Base-by-base conservation (phyloP, 2,329 filamentous ascomycete genomes). In the Hymenoscyphus repandus region DNA sequence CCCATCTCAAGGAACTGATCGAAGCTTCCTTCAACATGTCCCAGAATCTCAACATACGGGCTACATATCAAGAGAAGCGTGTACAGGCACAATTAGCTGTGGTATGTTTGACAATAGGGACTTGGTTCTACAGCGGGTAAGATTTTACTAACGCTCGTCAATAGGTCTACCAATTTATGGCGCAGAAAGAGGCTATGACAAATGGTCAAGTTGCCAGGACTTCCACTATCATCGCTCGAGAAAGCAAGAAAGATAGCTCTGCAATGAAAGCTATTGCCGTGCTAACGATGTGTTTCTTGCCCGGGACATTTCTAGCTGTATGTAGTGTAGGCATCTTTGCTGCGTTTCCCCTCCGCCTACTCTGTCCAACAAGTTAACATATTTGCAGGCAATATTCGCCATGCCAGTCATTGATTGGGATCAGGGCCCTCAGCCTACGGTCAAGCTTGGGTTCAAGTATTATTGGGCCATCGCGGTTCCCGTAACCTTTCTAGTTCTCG, bases 261-360 rank as follows among this genome's bases (percentile, higher is more conserved):
- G 63, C 65, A 6, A 70, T 72, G 67, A 66, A 68, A 46, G 66
- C 66, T 5, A 66, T 72, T 12, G 68, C 70, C 1, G 58, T 69
- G 2, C 59, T 72, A 51, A 72, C 68, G 30, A 69, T 72, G 58
- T 50, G 66, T 3, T 72, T 72, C 51, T 64, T 71, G 1, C 70
- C 70, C 3, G 68, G 64, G 0, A 70, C 69, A 11, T 72, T 72
- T 53, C 64, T 72, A 53, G 67, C 70, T 30, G 38, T 38, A 38
- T 22, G 34, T 32, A 12, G 18, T 13, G n/a, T n/a, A n/a, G n/a
- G n/a, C n/a, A n/a, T n/a, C n/a, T n/a, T n/a, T n/a, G n/a, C n/a
- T n/a, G n/a, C n/a, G n/a, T n/a, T n/a, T n/a, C 30, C 32, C 20
- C 20, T 31, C 22, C n/a, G 9, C 13, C 11, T n/a, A 10, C 17